A percentile compares a stretch with the other conserved stretches of the same genome.
phyloP scores from a whole-genome alignment of 1,139 yeast species.

The Protomyces lactucae-debilis region DNA sequence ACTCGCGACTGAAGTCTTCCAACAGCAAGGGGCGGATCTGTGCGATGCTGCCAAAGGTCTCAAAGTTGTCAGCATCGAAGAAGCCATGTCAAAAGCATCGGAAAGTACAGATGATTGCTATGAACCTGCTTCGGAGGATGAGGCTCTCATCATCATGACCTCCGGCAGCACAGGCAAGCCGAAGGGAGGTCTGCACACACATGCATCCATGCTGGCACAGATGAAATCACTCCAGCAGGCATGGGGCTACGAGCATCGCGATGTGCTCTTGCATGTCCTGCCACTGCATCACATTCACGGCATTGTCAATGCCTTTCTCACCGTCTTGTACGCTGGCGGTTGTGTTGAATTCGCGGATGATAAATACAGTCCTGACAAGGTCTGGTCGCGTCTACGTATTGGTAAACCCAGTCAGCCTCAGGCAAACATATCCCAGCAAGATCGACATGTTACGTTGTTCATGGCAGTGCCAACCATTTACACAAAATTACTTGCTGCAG shows the following conservation, averaged over 20 bases:
- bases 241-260: slow-evolving; percentile 38
- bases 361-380: slow-evolving; percentile 38
- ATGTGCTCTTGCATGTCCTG: slow-evolving; percentile 39
- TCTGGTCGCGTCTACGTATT: slow-evolving; percentile 34
- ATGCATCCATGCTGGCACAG: slow-evolving; percentile 40
- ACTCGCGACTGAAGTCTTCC: slow-evolving; percentile 3
- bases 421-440: neutral
- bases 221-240: slow-evolving; percentile 39
- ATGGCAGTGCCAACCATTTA: slow-evolving; percentile 44
- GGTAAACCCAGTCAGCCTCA: slow-evolving; percentile 31
- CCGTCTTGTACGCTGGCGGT: slow-evolving; percentile 41
- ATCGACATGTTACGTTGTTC: slow-evolving; percentile 39
- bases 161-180: slow-evolving; percentile 43
- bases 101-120: neutral
- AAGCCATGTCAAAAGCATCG: neutral
- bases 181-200: slow-evolving; percentile 42
- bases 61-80: neutral
- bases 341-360: slow-evolving; percentile 39
- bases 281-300: slow-evolving; percentile 44
- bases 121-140: slow-evolving; percentile 2
- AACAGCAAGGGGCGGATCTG: neutral
- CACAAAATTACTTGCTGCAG: slow-evolving; percentile 31
- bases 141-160: slow-evolving; percentile 39
- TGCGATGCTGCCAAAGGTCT: neutral
- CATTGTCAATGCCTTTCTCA: slow-evolving; percentile 39